A percentile compares a stretch with the other conserved stretches of the same genome.
Evolutionary conservation across 192 early-diverging fungal species (phyloP).

Genomic region (Backusella morwellensis): DNA sequence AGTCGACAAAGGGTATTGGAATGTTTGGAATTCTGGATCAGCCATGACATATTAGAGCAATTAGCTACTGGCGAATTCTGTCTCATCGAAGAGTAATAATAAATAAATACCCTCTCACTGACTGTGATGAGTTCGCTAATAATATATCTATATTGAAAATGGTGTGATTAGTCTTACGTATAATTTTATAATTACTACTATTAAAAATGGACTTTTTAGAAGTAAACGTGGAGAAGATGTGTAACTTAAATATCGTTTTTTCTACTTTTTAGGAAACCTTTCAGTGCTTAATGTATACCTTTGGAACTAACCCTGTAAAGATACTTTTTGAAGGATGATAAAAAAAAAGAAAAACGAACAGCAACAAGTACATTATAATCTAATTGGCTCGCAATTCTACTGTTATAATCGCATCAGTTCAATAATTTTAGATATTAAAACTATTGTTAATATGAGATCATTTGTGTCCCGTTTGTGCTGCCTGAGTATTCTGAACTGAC

Average conservation of each 20-base stretch:
- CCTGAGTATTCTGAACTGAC: too few relatives aligned
- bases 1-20: neutral
- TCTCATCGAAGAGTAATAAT: neutral
- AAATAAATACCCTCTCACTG: neutral
- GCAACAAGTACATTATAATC: neutral
- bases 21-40: constrained; percentile 15
- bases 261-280: neutral
- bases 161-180: neutral
- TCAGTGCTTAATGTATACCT: neutral
- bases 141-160: neutral
- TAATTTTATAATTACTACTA: neutral
- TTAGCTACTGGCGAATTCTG: neutral
- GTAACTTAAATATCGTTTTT: neutral
- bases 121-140: too few relatives aligned
- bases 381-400: neutral
- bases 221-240: neutral
- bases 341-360: neutral
- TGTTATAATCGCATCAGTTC: too few relatives aligned
- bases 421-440: too few relatives aligned
- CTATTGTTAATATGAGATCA: too few relatives aligned
- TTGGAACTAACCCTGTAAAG: neutral
- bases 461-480: too few relatives aligned
- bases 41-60: neutral
- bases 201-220: neutral
- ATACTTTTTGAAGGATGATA: neutral